Base-by-base conservation (phyloP, 441 rosid genomes). In the Gossypium davidsonii region DNA sequence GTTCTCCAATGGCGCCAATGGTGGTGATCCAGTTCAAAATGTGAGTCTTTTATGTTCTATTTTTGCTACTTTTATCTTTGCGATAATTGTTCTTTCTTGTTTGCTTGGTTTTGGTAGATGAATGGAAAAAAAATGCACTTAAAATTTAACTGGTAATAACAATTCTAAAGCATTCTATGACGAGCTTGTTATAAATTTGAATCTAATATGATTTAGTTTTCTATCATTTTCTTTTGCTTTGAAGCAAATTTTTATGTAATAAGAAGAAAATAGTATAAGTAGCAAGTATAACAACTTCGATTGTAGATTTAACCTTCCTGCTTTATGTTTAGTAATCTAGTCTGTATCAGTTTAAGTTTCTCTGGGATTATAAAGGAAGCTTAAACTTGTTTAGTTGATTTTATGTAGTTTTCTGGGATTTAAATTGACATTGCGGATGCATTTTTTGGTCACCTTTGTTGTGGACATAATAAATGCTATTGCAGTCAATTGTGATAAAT, bases 41-140 rank as follows among this genome's bases (percentile, higher is more conserved):
- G 98, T 91, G 76, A 89, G 94, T 85, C 46, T 48, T 66, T 7
- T 67, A 21, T 0, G 25, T 66, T 66, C 26, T 66, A 23, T 42
- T 64, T 6, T 20, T 20, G 31, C 42, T 3, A 42, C 8, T 18
- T 37, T 62, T 17, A 4, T 3, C 26, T 18, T 62, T 37, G 46
- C n/a, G 26, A 6, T 18, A 18, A 18, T 61, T 61, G 44, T 60
- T 60, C 42, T 31, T 17, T 31, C 6, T 31, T 15, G 8, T 34
- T 31, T n/a, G 4, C 4, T 61, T 61, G 21, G 21, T 34, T 61
- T 60, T 60, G 20, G 21, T 1, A 28, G 34, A 31, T 15, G 4
- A 15, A 60, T 6, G 18, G 21, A 0, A 6, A 52, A 7, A 55
- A 55, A 37, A 6, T 37, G 42, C 10, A 7, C 42, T 37, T 53